Evolutionary conservation across 148 eudicot species (phyloP).

Genomic region (Nepenthes gracilis): DNA sequence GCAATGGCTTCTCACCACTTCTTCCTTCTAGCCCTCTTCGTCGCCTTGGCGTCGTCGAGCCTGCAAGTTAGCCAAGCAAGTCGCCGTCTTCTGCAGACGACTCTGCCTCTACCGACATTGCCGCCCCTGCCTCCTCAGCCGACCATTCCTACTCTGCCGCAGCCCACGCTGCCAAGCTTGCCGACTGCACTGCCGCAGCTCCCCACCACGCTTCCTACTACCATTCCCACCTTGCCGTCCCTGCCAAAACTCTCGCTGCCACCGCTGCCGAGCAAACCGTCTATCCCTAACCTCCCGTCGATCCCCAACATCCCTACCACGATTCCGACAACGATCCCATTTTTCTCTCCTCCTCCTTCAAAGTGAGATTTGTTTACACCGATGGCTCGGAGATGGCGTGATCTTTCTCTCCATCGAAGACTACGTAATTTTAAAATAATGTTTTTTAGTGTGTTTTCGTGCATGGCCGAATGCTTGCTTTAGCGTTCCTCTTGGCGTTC

Average conservation of each 20-base stretch:
- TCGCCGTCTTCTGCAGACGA: neutral
- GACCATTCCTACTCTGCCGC: neutral
- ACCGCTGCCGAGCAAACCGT: neutral
- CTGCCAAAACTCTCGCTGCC: neutral
- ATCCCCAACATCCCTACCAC: neutral
- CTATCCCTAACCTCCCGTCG: neutral
- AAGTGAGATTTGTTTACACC: too few relatives aligned
- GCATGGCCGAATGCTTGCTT: too few relatives aligned
- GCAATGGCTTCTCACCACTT: neutral
- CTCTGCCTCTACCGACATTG: neutral
- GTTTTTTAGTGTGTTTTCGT: too few relatives aligned
- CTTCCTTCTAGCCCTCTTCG: neutral
- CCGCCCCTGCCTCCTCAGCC: neutral
- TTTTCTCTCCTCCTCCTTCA: conserved; percentile 1
- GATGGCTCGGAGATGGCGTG: too few relatives aligned
- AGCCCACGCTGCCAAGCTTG: neutral
- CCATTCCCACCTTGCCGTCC: neutral
- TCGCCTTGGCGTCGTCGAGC: too few relatives aligned
- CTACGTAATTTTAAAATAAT: too few relatives aligned
- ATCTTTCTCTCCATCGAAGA: too few relatives aligned
- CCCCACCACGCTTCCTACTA: too few relatives aligned
- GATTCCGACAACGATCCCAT: neutral
- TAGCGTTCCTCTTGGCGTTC: too few relatives aligned
- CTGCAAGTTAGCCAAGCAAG: neutral
- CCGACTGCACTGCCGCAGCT: neutral